A percentile compares a stretch with the other conserved stretches of the same genome.
These are phyloP conservation scores for Trichophyton verrucosum DNA, from an alignment of 2,329 filamentous ascomycete genomes.

Conservation along the genomic window DNA sequence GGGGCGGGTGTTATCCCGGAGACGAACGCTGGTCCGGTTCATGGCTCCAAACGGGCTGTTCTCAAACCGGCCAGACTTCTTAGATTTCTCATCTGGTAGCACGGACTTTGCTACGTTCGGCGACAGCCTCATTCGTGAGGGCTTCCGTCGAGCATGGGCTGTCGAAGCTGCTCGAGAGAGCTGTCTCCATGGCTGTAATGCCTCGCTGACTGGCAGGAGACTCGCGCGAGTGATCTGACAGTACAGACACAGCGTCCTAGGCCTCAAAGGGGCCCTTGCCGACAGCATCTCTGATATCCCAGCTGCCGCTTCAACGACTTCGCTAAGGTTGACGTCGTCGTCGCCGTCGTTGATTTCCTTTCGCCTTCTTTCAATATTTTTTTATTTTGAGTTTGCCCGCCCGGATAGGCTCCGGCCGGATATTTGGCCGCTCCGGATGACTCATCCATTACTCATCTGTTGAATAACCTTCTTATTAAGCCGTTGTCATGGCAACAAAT, in stretches of 20 bases:
- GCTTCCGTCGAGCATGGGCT: constrained; percentile 20
- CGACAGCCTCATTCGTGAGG: constrained; percentile 29
- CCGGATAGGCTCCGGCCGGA: background rate
- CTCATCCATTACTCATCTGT: background rate
- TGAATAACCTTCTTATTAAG: background rate
- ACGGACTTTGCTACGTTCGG: constrained; percentile 26
- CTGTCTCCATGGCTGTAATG: background rate
- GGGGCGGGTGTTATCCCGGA: constrained; percentile 24
- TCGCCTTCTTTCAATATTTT: background rate
- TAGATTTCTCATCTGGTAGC: constrained; percentile 18
- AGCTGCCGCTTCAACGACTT: background rate
- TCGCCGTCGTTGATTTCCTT: background rate
- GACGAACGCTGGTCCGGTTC: constrained; percentile 40
- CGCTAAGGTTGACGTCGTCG: background rate
- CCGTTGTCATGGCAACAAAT: constrained; percentile 4
- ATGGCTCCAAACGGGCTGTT: constrained; percentile 48
- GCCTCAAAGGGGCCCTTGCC: background rate
- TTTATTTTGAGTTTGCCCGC: background rate
- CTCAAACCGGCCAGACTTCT: constrained; percentile 29
- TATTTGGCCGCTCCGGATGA: constrained; percentile 2
- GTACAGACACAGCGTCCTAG: constrained; percentile 22
- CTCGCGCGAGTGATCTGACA: constrained; percentile 19
- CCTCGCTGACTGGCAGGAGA: background rate
- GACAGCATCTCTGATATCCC: background rate
- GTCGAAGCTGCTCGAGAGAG: background rate